Base-by-base conservation (phyloP, 2,329 filamentous ascomycete genomes). In the Passalora sequoiae region DNA sequence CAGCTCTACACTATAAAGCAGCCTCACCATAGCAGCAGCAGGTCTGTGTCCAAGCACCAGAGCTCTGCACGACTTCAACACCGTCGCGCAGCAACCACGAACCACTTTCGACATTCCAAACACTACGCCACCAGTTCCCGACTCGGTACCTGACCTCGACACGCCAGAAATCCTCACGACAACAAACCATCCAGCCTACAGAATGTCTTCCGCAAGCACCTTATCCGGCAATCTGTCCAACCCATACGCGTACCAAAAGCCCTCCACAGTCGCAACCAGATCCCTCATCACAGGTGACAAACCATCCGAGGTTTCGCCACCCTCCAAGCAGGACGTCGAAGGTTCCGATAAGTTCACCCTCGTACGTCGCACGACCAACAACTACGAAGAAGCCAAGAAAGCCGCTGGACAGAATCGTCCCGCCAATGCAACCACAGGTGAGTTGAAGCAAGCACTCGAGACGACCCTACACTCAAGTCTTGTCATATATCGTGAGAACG, bases 381-480 rank as follows among this genome's bases (percentile, higher is more conserved):
- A 61, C 44, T 63, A 60, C 50, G 52, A 60, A 36, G 44, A 57
- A 43, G 55, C 59, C 1, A 44, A 57, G 8, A 41, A 49, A 9
- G 46, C 45, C 6, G 51, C 55, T 3, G 39, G 31, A 16, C 42
- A 43, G 25, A 22, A 13, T 17, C 40, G n/a, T 7, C 24, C 30
- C 1, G 22, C 32, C 39, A 37, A 28, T 22, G 38, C 33, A 16
- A 31, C 28, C 22, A 29, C 16, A 17, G 44, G 44, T 40, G 49
- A 37, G 32, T 45, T 38, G 6, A 24, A 29, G 5, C 30, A 10
- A 22, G n/a, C n/a, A n/a, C n/a, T n/a, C n/a, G n/a, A n/a, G n/a
- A n/a, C n/a, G n/a, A n/a, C n/a, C n/a, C n/a, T n/a, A n/a, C n/a
- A n/a, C n/a, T n/a, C n/a, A n/a, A n/a, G n/a, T n/a, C n/a, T n/a